Conservation (phyloP, 2,329 filamentous ascomycete genomes). For the Penicillium sp. region DNA sequence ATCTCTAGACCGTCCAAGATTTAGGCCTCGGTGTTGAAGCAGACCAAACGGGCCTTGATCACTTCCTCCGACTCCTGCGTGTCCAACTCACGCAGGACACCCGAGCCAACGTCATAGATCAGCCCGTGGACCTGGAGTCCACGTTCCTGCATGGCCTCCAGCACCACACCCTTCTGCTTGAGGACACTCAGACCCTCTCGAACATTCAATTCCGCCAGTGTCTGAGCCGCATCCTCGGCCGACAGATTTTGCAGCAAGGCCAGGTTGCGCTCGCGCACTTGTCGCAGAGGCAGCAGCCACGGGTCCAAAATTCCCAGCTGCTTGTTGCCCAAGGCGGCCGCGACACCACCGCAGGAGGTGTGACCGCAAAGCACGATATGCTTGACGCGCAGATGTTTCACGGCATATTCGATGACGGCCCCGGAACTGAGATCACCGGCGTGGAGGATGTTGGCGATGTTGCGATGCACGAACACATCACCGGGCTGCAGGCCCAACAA, state of each 20-base stretch:
- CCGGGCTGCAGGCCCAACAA: constrained; percentile 72
- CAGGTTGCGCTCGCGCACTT: constrained; percentile 50
- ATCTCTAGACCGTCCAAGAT: constrained; percentile 1
- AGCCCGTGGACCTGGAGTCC: constrained; percentile 71
- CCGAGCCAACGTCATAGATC: constrained; percentile 61
- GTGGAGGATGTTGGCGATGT: constrained; percentile 79
- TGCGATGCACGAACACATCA: constrained; percentile 83
- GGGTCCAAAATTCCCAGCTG: constrained; percentile 56
- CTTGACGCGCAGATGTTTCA: constrained; percentile 62
- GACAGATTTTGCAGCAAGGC: constrained; percentile 45
- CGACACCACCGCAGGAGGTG: constrained; percentile 55
- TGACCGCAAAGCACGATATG: constrained; percentile 59
- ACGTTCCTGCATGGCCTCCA: constrained; percentile 63
- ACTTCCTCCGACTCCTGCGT: constrained; percentile 38
- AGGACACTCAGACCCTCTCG: constrained; percentile 61
- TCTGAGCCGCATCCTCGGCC: constrained; percentile 48
- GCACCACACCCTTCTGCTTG: constrained; percentile 61
- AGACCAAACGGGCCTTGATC: constrained; percentile 35
- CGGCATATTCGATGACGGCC: constrained; percentile 73
- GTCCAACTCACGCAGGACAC: constrained; percentile 51
- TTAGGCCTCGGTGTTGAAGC: constrained; percentile 35
- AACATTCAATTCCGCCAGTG: constrained; percentile 73
- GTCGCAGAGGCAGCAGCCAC: constrained; percentile 55
- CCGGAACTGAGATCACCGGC: constrained; percentile 68
- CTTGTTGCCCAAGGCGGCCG: constrained; percentile 50